Evolutionary conservation across 2,329 filamentous ascomycete species (phyloP).

Genomic region (Chaetomium strumarium): DNA sequence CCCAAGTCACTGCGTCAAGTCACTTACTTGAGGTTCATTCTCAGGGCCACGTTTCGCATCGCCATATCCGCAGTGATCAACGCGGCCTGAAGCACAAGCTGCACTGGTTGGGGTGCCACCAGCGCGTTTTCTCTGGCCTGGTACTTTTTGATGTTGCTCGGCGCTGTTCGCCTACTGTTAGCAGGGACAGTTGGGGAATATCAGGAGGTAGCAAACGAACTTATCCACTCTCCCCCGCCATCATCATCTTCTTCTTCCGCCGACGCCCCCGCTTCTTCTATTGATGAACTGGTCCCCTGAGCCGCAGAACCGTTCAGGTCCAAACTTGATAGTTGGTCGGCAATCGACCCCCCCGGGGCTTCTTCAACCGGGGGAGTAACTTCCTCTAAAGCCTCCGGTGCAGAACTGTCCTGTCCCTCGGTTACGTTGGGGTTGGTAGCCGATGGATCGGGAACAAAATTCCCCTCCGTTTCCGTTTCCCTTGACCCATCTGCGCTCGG

Average conservation of each 20-base stretch:
- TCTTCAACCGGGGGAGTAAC: constrained; percentile 7
- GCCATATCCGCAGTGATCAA: constrained; percentile 93
- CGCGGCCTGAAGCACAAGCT: constrained; percentile 73
- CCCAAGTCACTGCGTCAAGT: neutral
- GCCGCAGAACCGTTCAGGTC: constrained; percentile 18
- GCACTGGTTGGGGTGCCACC: constrained; percentile 44
- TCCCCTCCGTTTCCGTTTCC: neutral
- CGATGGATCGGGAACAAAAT: neutral
- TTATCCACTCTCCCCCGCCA: constrained; percentile 24
- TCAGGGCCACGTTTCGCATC: constrained; percentile 93
- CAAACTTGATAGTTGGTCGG: constrained; percentile 24
- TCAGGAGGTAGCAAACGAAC: constrained; percentile 7
- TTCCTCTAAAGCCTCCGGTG: neutral
- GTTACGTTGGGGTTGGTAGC: constrained; percentile 34
- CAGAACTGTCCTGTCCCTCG: constrained; percentile 17
- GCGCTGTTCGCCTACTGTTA: constrained; percentile 38
- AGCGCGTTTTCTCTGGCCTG: constrained; percentile 59
- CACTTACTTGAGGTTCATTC: constrained; percentile 68
- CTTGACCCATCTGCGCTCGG: constrained; percentile 19
- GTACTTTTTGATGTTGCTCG: constrained; percentile 81
- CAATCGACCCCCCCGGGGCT: constrained; percentile 8
- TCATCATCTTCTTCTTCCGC: constrained; percentile 22
- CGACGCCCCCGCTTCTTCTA: constrained; percentile 24
- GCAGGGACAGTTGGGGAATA: neutral
- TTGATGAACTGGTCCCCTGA: constrained; percentile 19